Base-by-base conservation (phyloP, 306 rosid species). In the Castanea sativa region DNA sequence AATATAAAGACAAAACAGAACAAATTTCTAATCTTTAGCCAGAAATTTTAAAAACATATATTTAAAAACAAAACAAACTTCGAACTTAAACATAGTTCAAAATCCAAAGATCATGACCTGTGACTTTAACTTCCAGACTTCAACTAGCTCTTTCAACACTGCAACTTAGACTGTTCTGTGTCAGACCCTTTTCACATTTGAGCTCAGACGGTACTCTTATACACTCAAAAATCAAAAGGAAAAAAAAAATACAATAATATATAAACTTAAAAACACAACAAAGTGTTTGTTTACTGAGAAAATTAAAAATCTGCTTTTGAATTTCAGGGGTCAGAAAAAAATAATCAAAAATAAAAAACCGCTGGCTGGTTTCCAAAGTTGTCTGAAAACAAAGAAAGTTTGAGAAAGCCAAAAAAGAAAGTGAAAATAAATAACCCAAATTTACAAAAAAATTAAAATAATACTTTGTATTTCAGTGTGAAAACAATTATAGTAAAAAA, bases 101-200 rank as follows among this genome's bases (percentile, higher is more conserved):
- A 86, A 87, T 80, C 77, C 83, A 83, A 84, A 86, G 87, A 86
- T 83, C 89, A 86, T 63, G 76, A 84, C 87, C 89, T 85, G 88
- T 73, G 81, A 84, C 85, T 75, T 60, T 73, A 83, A 89, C 59
- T 83, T 87, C 87, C 79, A 82, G 80, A 82, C 87, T 85, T 83
- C 87, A 81, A 71, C 83, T 72, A 85, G 60, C 90, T 86, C 81
- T 87, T 83, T 85, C 87, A n/a, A 32, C 84, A 75, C 83, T 79
- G 79, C 79, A 82, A 55, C 72, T 68, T 68, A 35, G 72, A 68
- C 52, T 33, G 72, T 77, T 55, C 61, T 35, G 73, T 78, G 49
- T 35, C 79, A 81, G 86, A 77, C 72, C 61, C 65, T 71, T 74
- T 81, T 81, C 88, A 82, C 78, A 59, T 16, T 81, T 51, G 57